These are phyloP conservation scores for Cubamyces sp. DNA, from an alignment of 768 basidiomycete species.

Conservation along the genomic window DNA sequence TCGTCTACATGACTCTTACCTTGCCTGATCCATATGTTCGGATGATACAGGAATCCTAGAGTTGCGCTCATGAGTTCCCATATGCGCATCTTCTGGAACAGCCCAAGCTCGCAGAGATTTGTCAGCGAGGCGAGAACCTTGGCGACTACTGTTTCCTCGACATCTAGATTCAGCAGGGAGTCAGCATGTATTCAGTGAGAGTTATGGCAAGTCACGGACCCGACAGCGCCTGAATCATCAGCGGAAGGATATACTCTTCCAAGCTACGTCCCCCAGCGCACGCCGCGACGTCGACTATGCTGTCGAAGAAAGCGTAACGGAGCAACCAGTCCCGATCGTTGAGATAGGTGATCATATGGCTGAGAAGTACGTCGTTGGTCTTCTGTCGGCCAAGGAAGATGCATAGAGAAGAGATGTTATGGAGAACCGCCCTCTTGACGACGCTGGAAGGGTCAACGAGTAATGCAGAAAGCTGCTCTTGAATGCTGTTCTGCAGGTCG, in stretches of 20 bases:
- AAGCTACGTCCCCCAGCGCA: conserved; percentile 90
- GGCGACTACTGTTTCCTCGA: conserved; percentile 93
- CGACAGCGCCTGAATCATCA: conserved; percentile 94
- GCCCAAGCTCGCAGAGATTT: conserved; percentile 84
- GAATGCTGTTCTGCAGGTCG: conserved; percentile 83
- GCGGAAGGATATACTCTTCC: conserved; percentile 95
- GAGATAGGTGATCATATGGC: conserved; percentile 82
- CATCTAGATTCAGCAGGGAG: conserved; percentile 54
- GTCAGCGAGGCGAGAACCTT: conserved; percentile 88
- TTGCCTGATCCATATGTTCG: conserved; percentile 95
- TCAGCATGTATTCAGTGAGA: conserved; percentile 6
- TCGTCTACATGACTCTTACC: conserved; percentile 46
- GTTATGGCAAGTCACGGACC: conserved; percentile 48
- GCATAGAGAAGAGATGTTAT: conserved; percentile 86
- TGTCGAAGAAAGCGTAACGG: conserved; percentile 91
- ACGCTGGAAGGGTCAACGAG: conserved; percentile 88
- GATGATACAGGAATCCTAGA: conserved; percentile 91
- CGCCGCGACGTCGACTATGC: conserved; percentile 92
- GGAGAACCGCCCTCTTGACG: conserved; percentile 89
- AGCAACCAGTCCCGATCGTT: conserved; percentile 94
- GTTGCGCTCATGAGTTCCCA: conserved; percentile 95
- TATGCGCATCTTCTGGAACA: conserved; percentile 93
- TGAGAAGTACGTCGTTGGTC: conserved; percentile 93
- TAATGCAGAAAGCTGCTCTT: conserved; percentile 84
- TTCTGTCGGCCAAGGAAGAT: conserved; percentile 91